A percentile compares a stretch with the other conserved stretches of the same genome.
Evolutionary conservation across 1,284 basidiomycete genomes (phyloP).

Genomic region (Boletus smithii): DNA sequence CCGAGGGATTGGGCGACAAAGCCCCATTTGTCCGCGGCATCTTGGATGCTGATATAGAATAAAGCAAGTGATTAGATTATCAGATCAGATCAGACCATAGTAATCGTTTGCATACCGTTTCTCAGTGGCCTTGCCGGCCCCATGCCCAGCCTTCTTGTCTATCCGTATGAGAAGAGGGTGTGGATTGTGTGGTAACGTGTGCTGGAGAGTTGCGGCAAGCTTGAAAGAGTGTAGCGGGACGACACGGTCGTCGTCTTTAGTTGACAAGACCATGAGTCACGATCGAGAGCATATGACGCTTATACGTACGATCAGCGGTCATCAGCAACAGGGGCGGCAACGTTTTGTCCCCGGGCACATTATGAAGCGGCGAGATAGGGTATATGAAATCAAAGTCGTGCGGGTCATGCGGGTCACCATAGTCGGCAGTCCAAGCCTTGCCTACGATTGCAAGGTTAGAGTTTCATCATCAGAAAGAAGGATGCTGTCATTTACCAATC

Average conservation of each 20-base stretch:
- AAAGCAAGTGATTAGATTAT: slow-evolving; percentile 10
- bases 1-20: slow-evolving; percentile 70
- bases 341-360: slow-evolving; percentile 56
- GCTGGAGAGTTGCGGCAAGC: slow-evolving; percentile 69
- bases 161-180: slow-evolving; percentile 72
- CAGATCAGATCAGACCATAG: not conserved
- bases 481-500: slow-evolving; percentile 46
- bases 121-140: slow-evolving; percentile 75
- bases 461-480: not conserved
- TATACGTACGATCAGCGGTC: slow-evolving; percentile 71
- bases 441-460: slow-evolving; percentile 39
- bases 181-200: slow-evolving; percentile 58
- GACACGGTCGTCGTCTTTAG: slow-evolving; percentile 77
- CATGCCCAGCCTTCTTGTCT: slow-evolving; percentile 78
- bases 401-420: slow-evolving; percentile 73
- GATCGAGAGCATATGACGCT: not conserved
- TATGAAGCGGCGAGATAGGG: slow-evolving; percentile 76
- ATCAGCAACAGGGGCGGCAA: slow-evolving; percentile 68
- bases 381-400: slow-evolving; percentile 81
- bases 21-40: slow-evolving; percentile 72
- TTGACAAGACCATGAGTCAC: slow-evolving; percentile 4
- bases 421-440: slow-evolving; percentile 78
- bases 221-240: slow-evolving; percentile 84
- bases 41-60: slow-evolving; percentile 54
- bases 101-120: slow-evolving; percentile 46